Evolutionary conservation across 257 asterid species (phyloP).

Genomic region (Nyctanthes arbortristis): DNA sequence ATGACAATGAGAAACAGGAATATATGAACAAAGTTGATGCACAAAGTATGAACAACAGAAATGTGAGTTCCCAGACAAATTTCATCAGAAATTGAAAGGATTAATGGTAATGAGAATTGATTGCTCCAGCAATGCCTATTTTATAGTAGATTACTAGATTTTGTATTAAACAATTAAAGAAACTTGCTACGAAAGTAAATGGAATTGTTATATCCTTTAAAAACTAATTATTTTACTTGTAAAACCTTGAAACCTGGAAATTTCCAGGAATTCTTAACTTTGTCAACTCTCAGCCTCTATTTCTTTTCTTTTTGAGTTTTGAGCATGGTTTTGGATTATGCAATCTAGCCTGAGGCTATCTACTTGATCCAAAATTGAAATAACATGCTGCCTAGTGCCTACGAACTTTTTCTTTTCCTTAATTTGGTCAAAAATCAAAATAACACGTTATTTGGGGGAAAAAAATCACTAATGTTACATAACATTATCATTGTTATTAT

Average conservation of each 20-base stretch:
- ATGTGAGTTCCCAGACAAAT: neutral
- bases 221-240: neutral
- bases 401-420: too few relatives aligned
- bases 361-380: neutral
- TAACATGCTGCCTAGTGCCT: neutral
- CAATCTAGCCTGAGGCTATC: neutral
- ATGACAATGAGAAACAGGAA: neutral
- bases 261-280: neutral
- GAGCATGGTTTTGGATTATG: neutral
- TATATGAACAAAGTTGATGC: conserved; percentile 1
- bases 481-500: too few relatives aligned
- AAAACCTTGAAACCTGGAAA: neutral
- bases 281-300: neutral
- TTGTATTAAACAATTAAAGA: neutral
- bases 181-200: neutral
- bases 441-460: too few relatives aligned
- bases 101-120: neutral
- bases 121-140: neutral
- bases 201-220: neutral
- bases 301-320: neutral
- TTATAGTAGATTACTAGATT: neutral
- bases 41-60: conserved; percentile 5
- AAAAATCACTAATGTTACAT: too few relatives aligned
- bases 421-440: too few relatives aligned
- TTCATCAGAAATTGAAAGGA: conserved; percentile 6